Conservation (phyloP, 257 asterid genomes). For the Penstemon barbatus region DNA sequence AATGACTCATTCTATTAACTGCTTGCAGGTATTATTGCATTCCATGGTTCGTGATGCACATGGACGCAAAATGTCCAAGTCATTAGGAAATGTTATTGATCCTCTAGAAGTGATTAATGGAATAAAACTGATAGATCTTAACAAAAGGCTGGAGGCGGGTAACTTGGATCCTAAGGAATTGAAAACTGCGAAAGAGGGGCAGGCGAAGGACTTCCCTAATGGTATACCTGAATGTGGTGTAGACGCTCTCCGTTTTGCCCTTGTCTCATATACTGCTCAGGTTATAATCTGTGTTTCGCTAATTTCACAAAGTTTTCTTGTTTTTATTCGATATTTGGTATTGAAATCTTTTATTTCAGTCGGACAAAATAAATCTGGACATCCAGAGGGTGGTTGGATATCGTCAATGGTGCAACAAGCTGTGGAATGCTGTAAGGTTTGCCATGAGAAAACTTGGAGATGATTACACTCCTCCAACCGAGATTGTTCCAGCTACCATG, state of each 20-base stretch:
- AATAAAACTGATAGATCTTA: constrained; percentile 66
- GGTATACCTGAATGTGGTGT: constrained; percentile 97
- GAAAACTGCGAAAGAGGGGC: constrained; percentile 87
- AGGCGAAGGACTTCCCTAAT: constrained; percentile 77
- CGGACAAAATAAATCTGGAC: constrained; percentile 87
- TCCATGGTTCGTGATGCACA: constrained; percentile 98
- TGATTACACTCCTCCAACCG: constrained; percentile 69
- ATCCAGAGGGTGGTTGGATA: constrained; percentile 94
- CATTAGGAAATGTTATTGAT: constrained; percentile 93
- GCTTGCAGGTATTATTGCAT: constrained; percentile 79
- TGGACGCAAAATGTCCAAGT: constrained; percentile 99
- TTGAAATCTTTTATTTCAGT: constrained; percentile 50
- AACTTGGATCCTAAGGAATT: constrained; percentile 85
- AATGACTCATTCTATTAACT: constrained; percentile 8
- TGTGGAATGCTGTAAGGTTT: constrained; percentile 96
- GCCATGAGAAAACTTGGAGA: constrained; percentile 96
- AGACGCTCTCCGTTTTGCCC: constrained; percentile 96
- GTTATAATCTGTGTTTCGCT: constrained; percentile 35
- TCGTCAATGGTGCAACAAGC: constrained; percentile 96
- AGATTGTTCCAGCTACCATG: constrained; percentile 51
- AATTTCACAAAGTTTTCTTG: constrained; percentile 13
- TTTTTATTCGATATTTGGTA: constrained; percentile 7
- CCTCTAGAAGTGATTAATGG: constrained; percentile 91
- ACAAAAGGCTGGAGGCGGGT: constrained; percentile 86
- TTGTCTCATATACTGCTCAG: constrained; percentile 94